Evolutionary conservation across 2,329 filamentous ascomycete genomes (phyloP).

Genomic region (Ophiostoma pallidulum): DNA sequence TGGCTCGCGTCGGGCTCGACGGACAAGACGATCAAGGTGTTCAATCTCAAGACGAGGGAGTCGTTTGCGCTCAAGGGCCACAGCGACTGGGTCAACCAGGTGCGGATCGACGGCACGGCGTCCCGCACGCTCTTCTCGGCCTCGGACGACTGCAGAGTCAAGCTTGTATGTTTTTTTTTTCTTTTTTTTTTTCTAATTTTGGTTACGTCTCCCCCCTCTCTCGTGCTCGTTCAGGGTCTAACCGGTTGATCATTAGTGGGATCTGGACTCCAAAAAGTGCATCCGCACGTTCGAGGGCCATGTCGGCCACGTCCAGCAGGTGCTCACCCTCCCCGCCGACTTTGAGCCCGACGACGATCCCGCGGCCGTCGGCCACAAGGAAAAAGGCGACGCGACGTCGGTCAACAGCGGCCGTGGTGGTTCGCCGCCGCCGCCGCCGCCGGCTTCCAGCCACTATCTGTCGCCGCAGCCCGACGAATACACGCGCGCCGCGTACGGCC

Average conservation of each 20-base stretch:
- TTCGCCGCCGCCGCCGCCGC: neutral
- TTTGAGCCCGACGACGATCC: constrained; percentile 74
- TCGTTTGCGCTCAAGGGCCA: constrained; percentile 76
- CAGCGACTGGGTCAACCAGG: constrained; percentile 93
- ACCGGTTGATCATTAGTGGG: too few relatives aligned
- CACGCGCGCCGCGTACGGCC: constrained; percentile 46
- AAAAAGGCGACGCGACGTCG: constrained; percentile 46
- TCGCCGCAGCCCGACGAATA: constrained; percentile 18
- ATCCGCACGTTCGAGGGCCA: constrained; percentile 77
- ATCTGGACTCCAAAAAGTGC: constrained; percentile 67
- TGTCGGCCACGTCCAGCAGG: constrained; percentile 90
- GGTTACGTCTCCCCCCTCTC: too few relatives aligned
- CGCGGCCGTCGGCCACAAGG: constrained; percentile 28
- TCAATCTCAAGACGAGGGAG: constrained; percentile 79
- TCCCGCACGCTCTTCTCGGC: constrained; percentile 86
- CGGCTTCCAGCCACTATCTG: constrained; percentile 26
- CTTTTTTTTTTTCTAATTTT: too few relatives aligned
- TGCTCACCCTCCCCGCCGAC: constrained; percentile 72
- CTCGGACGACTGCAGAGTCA: constrained; percentile 85
- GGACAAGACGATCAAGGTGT: constrained; percentile 83
- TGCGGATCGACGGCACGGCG: constrained; percentile 63
- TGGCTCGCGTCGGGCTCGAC: constrained; percentile 82
- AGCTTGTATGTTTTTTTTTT: constrained; percentile 46
- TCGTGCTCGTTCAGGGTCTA: too few relatives aligned
- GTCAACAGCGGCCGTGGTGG: constrained; percentile 37